Base-by-base conservation (phyloP, 164 flowering plant genomes). In the Warburgia ugandensis region DNA sequence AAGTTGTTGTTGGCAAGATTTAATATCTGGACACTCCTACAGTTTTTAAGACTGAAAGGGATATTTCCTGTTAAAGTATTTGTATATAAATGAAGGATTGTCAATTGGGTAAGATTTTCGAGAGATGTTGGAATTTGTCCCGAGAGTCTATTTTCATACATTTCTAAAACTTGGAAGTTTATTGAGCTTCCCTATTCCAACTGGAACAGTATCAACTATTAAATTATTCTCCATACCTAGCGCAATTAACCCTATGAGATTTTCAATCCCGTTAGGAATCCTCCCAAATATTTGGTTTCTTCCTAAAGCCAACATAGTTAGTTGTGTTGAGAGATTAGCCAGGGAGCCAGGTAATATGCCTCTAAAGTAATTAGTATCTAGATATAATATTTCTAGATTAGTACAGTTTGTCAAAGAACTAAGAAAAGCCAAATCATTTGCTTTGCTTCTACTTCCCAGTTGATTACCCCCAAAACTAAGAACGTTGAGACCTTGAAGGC, bases 211-310 rank as follows among this genome's bases (percentile, higher is more conserved):
- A 13, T 75, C 78, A 74, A 10, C 1, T n/a, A n/a, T n/a, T n/a
- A 14, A 10, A 45, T 68, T 71, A 0, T 3, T 0, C 1, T 21
- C 7, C 29, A 68, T 0, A n/a, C n/a, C n/a, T n/a, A n/a, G 1
- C 4, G 19, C 0, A 71, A 13, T 2, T 0, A 44, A n/a, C 31
- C 51, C 50, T 13, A 46, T 23, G 5, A 74, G 78, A 14, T 66
- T 68, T 3, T 31, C 71, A 23, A 60, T 23, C 14, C 33, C 65
- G 5, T 9, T 5, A 7, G 77, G 77, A 6, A 76, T 63, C 16
- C 6, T 41, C 31, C 77, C 77, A 20, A 8, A 29, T 36, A 76
- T 26, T 1, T 4, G 3, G 54, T 66, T 76, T 5, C 23, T 5
- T 2, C 61, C 66, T 11, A 72, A 1, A 0, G 0, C 0, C 14